phyloP scores from a whole-genome alignment of 1,284 basidiomycete species.

The Wallemia mellicola region DNA sequence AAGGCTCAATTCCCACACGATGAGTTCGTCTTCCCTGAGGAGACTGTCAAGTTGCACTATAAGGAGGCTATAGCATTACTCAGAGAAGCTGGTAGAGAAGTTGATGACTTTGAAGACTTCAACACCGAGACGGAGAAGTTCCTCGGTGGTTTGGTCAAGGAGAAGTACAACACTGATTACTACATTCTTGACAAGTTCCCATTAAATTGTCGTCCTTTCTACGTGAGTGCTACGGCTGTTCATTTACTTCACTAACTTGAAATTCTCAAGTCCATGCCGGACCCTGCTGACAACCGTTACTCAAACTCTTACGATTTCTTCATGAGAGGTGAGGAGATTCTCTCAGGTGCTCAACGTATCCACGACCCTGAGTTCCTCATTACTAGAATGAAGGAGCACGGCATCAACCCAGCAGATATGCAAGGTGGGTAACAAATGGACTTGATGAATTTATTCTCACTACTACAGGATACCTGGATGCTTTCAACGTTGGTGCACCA shows the following conservation, averaged over 20 bases:
- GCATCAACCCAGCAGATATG: constrained; percentile 8
- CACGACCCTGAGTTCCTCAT: constrained; percentile 62
- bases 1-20: constrained; percentile 67
- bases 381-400: constrained; percentile 33
- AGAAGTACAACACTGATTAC: constrained; percentile 86
- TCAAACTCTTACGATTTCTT: constrained; percentile 99
- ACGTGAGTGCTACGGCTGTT: constrained; percentile 15
- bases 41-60: constrained; percentile 54
- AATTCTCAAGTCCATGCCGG: neutral
- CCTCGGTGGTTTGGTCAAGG: constrained; percentile 59
- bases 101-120: constrained; percentile 44
- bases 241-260: neutral
- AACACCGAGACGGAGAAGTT: constrained; percentile 80
- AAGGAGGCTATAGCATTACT: constrained; percentile 61
- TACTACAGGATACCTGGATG: constrained; percentile 38
- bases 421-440: constrained; percentile 4
- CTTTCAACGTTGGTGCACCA: constrained; percentile 73
- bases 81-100: constrained; percentile 46
- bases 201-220: constrained; percentile 72
- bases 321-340: constrained; percentile 95
- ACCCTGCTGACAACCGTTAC: constrained; percentile 26
- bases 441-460: neutral
- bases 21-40: constrained; percentile 56
- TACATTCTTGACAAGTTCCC: constrained; percentile 97
- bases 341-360: constrained; percentile 75